A percentile compares a stretch with the other conserved stretches of the same genome.
Conservation (phyloP, 305 asterid species). For the Fraxinus dipetala region DNA sequence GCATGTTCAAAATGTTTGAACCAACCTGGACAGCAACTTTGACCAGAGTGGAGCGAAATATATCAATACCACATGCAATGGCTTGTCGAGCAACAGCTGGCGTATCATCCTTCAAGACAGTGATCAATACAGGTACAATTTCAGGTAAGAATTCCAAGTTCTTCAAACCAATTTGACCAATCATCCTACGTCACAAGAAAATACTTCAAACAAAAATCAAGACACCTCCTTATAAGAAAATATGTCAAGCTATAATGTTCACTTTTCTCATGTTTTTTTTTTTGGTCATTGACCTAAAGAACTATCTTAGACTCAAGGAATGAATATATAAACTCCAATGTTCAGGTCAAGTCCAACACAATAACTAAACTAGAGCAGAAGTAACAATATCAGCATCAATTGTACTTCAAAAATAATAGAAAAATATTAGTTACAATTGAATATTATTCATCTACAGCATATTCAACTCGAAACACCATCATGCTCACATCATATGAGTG, state of each 20-base stretch:
- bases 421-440: not conserved
- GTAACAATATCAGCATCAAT: not conserved
- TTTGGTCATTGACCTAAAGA: not conserved
- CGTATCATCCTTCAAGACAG: conserved; percentile 64
- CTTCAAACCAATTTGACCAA: conserved; percentile 76
- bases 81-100: conserved; percentile 97
- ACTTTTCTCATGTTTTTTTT: not conserved
- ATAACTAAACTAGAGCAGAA: not conserved
- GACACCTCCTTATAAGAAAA: conserved; percentile 15
- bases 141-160: conserved; percentile 71
- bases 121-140: conserved; percentile 66
- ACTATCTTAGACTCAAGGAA: conserved; percentile 6
- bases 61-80: conserved; percentile 67
- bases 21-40: conserved; percentile 75
- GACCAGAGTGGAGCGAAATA: conserved; percentile 63
- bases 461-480: not conserved
- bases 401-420: not conserved
- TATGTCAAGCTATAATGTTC: not conserved
- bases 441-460: not conserved
- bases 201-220: conserved; percentile 20
- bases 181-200: conserved; percentile 49
- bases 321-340: conserved; percentile 9
- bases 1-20: conserved; percentile 15
- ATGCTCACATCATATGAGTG: not conserved
- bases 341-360: not conserved